Percentiles rank a stretch among this genome's conserved stretches.
phyloP scores from a whole-genome alignment of 306 rosid species.

The Pueraria montana region DNA sequence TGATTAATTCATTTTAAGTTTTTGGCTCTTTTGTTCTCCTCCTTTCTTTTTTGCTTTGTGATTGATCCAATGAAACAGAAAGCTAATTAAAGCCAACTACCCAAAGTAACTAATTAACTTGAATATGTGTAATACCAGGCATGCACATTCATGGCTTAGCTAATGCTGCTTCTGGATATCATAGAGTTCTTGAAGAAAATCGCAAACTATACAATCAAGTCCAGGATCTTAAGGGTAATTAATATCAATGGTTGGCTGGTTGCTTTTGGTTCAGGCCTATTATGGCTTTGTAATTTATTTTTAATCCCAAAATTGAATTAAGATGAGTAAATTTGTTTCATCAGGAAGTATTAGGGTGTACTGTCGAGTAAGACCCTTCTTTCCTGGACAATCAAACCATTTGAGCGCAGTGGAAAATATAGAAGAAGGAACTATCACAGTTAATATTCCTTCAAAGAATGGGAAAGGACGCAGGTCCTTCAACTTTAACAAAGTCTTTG shows the following conservation, averaged over 20 bases:
- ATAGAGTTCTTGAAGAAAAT: constrained; percentile 93
- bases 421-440: constrained; percentile 81
- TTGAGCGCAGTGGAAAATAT: constrained; percentile 77
- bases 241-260: constrained; percentile 17
- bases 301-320: constrained; percentile 17
- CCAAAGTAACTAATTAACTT: background rate
- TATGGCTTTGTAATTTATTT: constrained; percentile 3
- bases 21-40: background rate
- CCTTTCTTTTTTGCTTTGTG: constrained; percentile 14
- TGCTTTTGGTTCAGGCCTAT: constrained; percentile 35
- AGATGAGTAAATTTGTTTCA: constrained; percentile 44
- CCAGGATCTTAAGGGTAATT: constrained; percentile 95
- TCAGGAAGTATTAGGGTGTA: constrained; percentile 97
- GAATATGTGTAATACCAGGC: constrained; percentile 57
- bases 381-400: constrained; percentile 69
- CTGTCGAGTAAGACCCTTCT: constrained; percentile 96
- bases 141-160: constrained; percentile 80
- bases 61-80: background rate
- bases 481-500: constrained; percentile 91
- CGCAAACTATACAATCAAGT: constrained; percentile 94
- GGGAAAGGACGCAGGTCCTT: constrained; percentile 84
- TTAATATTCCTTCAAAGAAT: constrained; percentile 76
- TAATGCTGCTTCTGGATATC: constrained; percentile 97
- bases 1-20: constrained; percentile 22
- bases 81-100: no score